Percentiles rank a stretch among this genome's conserved stretches.
These are phyloP conservation scores for Talaromyces sp. DNA, from an alignment of 2,329 filamentous ascomycete species.

Conservation along the genomic window DNA sequence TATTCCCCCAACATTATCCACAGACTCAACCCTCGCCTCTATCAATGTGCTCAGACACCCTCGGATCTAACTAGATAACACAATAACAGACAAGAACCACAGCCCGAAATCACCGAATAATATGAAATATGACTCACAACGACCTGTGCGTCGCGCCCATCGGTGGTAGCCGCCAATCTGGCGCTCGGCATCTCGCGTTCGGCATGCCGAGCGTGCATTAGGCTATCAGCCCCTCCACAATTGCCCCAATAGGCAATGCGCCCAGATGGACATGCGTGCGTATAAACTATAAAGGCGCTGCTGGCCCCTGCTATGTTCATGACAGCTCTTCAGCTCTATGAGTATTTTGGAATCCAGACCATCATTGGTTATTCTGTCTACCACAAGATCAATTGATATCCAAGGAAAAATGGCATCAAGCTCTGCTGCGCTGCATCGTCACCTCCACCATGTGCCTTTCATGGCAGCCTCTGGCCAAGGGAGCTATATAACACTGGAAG, in stretches of 20 bases:
- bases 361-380: neutral
- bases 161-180: slow-evolving; percentile 20
- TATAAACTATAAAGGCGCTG: neutral
- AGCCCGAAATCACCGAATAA: neutral
- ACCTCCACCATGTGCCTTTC: slow-evolving; percentile 42
- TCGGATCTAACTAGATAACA: neutral
- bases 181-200: slow-evolving; percentile 21
- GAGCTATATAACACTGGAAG: slow-evolving; percentile 47
- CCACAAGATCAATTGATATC: neutral
- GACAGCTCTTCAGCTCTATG: neutral
- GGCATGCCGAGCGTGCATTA: slow-evolving; percentile 22
- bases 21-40: neutral
- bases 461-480: slow-evolving; percentile 46
- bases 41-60: neutral
- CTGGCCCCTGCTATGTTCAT: neutral
- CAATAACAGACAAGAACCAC: neutral
- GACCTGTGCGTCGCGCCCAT: neutral
- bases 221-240: neutral
- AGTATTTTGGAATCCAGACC: neutral
- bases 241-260: neutral
- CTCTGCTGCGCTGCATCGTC: slow-evolving; percentile 47
- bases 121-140: neutral
- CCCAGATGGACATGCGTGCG: neutral
- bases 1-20: neutral
- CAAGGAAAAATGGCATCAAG: neutral